Evolutionary conservation across 108 stramenopile species (phyloP), one percentile per base, ranked within the genome.

Genomic region (Conticribra weissflogii): DNA sequence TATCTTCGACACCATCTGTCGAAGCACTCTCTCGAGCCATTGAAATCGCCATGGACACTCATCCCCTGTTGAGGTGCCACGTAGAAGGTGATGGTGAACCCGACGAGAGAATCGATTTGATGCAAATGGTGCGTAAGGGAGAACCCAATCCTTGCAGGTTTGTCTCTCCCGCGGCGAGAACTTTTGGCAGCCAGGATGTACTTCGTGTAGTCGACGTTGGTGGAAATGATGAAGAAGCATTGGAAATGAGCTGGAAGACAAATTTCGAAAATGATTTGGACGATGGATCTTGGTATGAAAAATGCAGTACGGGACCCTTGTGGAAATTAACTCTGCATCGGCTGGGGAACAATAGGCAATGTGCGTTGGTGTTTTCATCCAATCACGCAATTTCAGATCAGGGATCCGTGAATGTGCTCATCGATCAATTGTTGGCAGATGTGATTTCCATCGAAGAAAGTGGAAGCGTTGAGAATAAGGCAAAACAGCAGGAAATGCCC

Each of bases 331-430:
- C 88, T 50, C 51, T 87, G 44, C 84, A 88, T 64, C 79, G 89
- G 32, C 63, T 71, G 18, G 46, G 66, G 19, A 76, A 63, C 16
- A 62, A 62, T 14, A 41, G 25, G 9, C 81, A 78, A 0, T 88
- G 87, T 50, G 94, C 89, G 15, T 27, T 95, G 2, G 29, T 95
- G 18, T 90, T 92, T 65, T 76, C 86, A 9, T 87, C 89, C 58
- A 95, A 95, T 67, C 94, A 95, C 63, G 88, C 88, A 58, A 90
- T 95, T 58, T 88, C 87, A 15, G 94, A 95, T 68, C 94, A 95
- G 65, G 74, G 81, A 24, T 82, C 83, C 31, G 90, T 83, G 22
- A 88, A 88, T 69, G 66, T 88, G n/a, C 71, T 92, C 18, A 74
- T 81, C 50, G 91, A 91, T 73, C 89, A 92, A 66, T 70, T 91